Base-by-base conservation (phyloP, 2,329 filamentous ascomycete species). In the Trichophyton simii region DNA sequence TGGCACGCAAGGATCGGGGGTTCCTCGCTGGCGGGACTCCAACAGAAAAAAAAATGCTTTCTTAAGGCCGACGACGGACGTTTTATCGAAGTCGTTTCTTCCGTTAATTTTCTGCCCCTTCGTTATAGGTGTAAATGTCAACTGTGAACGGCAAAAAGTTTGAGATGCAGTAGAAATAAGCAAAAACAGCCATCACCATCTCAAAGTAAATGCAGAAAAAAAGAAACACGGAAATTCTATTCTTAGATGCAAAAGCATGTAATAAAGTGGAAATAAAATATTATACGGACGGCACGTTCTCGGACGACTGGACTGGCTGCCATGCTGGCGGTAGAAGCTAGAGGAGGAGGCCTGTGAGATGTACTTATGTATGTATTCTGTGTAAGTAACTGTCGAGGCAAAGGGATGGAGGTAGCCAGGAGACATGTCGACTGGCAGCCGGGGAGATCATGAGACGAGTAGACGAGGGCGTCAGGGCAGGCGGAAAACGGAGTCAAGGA, bases 251-350 rank as follows among this genome's bases (percentile, higher is more conserved):
- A 13, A 34, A 31, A 31, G 50, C 50, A 54, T 54, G n/a, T n/a
- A 54, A 18, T 31, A 54, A 31, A 34, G 28, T 54, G 11, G 28
- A 38, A 38, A 13, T 38, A 52, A 15, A 54, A 31, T 31, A 31
- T 31, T 54, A 54, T 28, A 54, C 50, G 50, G 5, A 54, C 50
- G 13, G 50, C 50, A 54, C 50, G 50, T 54, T 54, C 22, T 34
- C 25, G 28, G 50, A 54, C 50, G 50, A 54, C 50, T 54, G 50
- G 50, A 54, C 50, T n/a, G 50, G 25, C 50, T 34, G 50, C 50
- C 50, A 54, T 25, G 50, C 50, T 11, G 50, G 22, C 15, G 50
- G 50, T 18, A 54, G 13, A n/a, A 11, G 28, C 50, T 38, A 38
- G 34, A 13, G 11, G 34, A n/a, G 22, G n/a, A 44, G n/a, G 15